phyloP scores from a whole-genome alignment of 805 yeast genomes.

The Barnettozyma salicaria region DNA sequence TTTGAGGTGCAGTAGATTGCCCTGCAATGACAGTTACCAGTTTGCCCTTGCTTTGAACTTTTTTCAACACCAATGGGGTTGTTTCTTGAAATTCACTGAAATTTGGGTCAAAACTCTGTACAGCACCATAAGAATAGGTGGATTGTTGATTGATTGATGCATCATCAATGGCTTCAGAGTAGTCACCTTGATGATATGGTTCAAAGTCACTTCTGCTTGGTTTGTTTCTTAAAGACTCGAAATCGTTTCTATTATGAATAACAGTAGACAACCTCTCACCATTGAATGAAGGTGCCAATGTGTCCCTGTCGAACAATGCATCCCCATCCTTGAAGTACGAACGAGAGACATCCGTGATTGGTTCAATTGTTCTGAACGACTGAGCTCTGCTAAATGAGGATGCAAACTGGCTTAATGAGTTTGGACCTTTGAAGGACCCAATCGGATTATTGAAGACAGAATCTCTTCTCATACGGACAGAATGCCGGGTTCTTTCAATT shows the following conservation, averaged over 20 bases:
- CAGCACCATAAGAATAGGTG: conserved; percentile 29
- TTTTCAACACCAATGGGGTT: conserved; percentile 49
- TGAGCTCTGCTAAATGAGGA: conserved; percentile 77
- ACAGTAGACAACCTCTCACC: conserved; percentile 64
- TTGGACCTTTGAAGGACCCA: conserved; percentile 58
- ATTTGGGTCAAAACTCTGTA: conserved; percentile 29
- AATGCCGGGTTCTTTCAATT: conserved; percentile 17
- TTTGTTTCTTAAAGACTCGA: conserved; percentile 23
- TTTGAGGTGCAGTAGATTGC: conserved; percentile 75
- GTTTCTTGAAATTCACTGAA: conserved; percentile 42
- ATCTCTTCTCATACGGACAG: conserved; percentile 28
- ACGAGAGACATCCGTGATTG: conserved; percentile 37
- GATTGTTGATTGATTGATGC: conserved; percentile 31
- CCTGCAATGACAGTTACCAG: conserved; percentile 70
- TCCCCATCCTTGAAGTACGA: conserved; percentile 61
- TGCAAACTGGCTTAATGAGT: conserved; percentile 73
- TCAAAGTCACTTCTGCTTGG: conserved; percentile 19
- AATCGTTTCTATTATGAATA: conserved; percentile 32
- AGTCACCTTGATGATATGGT: conserved; percentile 27
- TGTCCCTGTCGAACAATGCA: conserved; percentile 61
- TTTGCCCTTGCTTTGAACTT: conserved; percentile 70
- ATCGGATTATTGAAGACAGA: conserved; percentile 40
- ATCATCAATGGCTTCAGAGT: conserved; percentile 35
- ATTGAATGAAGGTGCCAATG: conserved; percentile 56
- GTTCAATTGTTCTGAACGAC: conserved; percentile 54